Percentiles rank a stretch among this genome's conserved stretches.
phyloP scores from a whole-genome alignment of 768 basidiomycete species.

The Pulveroboletus sp. region DNA sequence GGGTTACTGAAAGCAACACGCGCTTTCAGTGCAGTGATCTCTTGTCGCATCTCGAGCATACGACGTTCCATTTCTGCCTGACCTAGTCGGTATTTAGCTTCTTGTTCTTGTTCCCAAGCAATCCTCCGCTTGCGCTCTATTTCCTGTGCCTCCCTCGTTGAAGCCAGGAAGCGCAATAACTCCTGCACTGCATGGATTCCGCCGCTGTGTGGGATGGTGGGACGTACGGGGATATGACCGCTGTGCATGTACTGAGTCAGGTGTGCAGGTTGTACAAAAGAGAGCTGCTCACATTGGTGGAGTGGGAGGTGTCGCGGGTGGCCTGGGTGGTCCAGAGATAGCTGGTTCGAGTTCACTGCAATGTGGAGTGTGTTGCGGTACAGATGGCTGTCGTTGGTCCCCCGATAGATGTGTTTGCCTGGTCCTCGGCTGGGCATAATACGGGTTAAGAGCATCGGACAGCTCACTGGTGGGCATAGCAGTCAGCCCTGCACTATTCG shows the following conservation, averaged over 20 bases:
- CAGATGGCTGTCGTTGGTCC: slow-evolving; percentile 24
- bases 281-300: slow-evolving; percentile 34
- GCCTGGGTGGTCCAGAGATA: slow-evolving; percentile 40
- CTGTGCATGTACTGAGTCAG: slow-evolving; percentile 4
- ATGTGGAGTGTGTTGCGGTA: slow-evolving; percentile 47
- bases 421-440: slow-evolving; percentile 43
- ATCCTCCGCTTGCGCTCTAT: slow-evolving; percentile 53
- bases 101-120: slow-evolving; percentile 69
- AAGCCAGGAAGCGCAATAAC: slow-evolving; percentile 52
- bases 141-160: slow-evolving; percentile 56
- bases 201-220: slow-evolving; percentile 31
- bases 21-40: slow-evolving; percentile 44
- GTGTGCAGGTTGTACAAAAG: not conserved
- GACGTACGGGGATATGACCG: slow-evolving; percentile 10
- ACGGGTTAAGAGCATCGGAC: slow-evolving; percentile 73
- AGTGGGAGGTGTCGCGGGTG: slow-evolving; percentile 25
- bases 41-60: slow-evolving; percentile 50
- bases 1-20: slow-evolving; percentile 30
- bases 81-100: slow-evolving; percentile 48
- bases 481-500: not conserved
- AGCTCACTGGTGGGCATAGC: slow-evolving; percentile 67
- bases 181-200: slow-evolving; percentile 51
- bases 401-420: slow-evolving; percentile 19
- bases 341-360: slow-evolving; percentile 64
- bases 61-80: slow-evolving; percentile 58